Evolutionary conservation across 331 rosid genomes (phyloP).

Genomic region (Phaseolus coccineus): DNA sequence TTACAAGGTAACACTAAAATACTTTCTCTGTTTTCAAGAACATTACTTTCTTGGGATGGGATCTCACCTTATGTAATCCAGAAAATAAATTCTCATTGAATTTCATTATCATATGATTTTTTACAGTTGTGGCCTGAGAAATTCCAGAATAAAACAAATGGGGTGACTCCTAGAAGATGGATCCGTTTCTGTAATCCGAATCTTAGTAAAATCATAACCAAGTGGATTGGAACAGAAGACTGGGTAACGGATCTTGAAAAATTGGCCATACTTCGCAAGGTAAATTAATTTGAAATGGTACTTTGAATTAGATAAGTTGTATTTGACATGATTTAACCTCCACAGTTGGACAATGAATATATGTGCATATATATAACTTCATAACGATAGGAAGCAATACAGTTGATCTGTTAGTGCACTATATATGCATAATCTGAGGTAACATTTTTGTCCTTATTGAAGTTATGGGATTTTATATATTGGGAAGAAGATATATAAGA

Average conservation of each 20-base stretch:
- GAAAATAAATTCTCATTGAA: constrained; percentile 36
- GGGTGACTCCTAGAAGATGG: constrained; percentile 89
- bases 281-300: constrained; percentile 35
- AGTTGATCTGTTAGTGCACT: constrained; percentile 24
- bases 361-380: constrained; percentile 14
- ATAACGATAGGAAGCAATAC: constrained; percentile 21
- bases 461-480: background rate
- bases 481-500: background rate
- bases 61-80: constrained; percentile 23
- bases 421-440: background rate
- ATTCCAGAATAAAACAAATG: constrained; percentile 97
- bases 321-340: constrained; percentile 1
- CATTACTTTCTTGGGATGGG: constrained; percentile 18
- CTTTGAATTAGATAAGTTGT: constrained; percentile 16
- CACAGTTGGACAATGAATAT: background rate
- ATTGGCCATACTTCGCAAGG: constrained; percentile 57
- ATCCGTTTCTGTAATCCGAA: constrained; percentile 85
- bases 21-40: constrained; percentile 10
- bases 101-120: constrained; percentile 36
- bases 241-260: constrained; percentile 60
- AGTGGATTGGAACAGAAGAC: constrained; percentile 71
- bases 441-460: background rate
- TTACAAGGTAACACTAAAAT: constrained; percentile 59
- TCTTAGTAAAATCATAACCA: constrained; percentile 75
- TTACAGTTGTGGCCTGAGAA: constrained; percentile 93